A percentile compares a stretch with the other conserved stretches of the same genome.
Evolutionary conservation across 2,329 filamentous ascomycete species (phyloP).

Genomic region (Biscogniauxia sp.): DNA sequence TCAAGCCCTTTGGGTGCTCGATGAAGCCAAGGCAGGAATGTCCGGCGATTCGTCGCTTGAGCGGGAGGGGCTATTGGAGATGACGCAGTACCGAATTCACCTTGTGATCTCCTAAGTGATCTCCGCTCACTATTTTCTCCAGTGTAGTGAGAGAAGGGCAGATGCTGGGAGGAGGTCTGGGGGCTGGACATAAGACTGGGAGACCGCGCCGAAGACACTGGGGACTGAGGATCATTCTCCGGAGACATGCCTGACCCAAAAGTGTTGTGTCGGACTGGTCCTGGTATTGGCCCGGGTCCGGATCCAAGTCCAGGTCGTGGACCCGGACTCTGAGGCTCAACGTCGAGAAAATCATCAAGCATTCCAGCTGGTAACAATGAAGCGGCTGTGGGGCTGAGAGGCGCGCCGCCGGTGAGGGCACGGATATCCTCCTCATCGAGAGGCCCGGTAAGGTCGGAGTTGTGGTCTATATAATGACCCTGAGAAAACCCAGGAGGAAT

Average conservation of each 20-base stretch:
- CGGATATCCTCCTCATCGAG: slow-evolving; percentile 63
- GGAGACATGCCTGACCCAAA: slow-evolving; percentile 36
- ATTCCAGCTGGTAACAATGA: slow-evolving; percentile 69
- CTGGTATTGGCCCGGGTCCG: slow-evolving; percentile 25
- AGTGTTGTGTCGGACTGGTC: slow-evolving; percentile 32
- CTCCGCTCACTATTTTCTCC: slow-evolving; percentile 45
- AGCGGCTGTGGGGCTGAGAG: slow-evolving; percentile 74
- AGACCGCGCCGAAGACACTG: slow-evolving; percentile 57
- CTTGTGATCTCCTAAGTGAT: slow-evolving; percentile 35
- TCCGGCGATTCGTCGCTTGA: slow-evolving; percentile 43
- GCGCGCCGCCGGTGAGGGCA: slow-evolving; percentile 60
- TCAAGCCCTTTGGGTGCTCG: slow-evolving; percentile 60
- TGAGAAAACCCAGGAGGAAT: slow-evolving; percentile 50
- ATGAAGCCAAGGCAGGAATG: slow-evolving; percentile 59
- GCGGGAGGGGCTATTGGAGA: slow-evolving; percentile 39
- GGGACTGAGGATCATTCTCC: slow-evolving; percentile 56
- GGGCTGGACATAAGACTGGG: slow-evolving; percentile 60
- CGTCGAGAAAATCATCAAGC: slow-evolving; percentile 59
- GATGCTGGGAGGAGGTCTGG: slow-evolving; percentile 57
- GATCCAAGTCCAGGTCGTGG: slow-evolving; percentile 27
- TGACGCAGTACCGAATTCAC: slow-evolving; percentile 35
- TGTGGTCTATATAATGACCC: slow-evolving; percentile 51
- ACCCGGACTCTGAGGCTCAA: slow-evolving; percentile 51
- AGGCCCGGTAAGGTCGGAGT: slow-evolving; percentile 40
- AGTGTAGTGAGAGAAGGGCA: slow-evolving; percentile 51